These are phyloP conservation scores for Neostapfia colusana DNA, from an alignment of 176 grass and related monocot genomes.

Conservation along the genomic window DNA sequence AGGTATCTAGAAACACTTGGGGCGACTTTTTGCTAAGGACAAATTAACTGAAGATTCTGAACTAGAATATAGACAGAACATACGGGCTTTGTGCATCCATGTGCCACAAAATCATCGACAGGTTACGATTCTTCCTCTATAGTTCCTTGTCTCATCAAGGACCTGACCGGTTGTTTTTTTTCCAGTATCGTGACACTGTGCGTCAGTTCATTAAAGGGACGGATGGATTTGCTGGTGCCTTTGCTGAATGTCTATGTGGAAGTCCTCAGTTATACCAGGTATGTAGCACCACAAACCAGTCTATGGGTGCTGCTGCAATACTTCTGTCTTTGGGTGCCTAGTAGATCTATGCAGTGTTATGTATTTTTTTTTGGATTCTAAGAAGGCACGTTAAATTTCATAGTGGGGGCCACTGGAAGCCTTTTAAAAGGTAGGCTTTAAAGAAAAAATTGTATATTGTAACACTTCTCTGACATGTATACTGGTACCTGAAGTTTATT, in stretches of 20 bases:
- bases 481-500: background rate
- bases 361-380: background rate
- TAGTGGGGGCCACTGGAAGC: background rate
- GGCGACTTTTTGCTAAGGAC: background rate
- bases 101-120: background rate
- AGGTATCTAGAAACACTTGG: background rate
- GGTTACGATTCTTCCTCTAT: slow-evolving; percentile 4
- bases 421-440: background rate
- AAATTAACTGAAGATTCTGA: slow-evolving; percentile 1
- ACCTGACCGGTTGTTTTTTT: slow-evolving; percentile 39
- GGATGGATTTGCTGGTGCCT: slow-evolving; percentile 88
- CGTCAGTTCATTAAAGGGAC: slow-evolving; percentile 98
- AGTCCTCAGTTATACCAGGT: slow-evolving; percentile 97
- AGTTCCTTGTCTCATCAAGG: slow-evolving; percentile 12
- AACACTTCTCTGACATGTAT: background rate
- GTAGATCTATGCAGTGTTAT: background rate
- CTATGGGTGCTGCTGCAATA: background rate
- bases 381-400: background rate
- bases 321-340: background rate
- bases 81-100: slow-evolving; percentile 25
- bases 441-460: background rate
- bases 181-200: slow-evolving; percentile 88
- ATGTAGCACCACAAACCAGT: slow-evolving; percentile 12
- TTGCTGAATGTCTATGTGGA: slow-evolving; percentile 91
- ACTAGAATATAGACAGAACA: background rate